Evolutionary conservation across 2,329 filamentous ascomycete species (phyloP).

Genomic region (Amesomyces nigricolor): DNA sequence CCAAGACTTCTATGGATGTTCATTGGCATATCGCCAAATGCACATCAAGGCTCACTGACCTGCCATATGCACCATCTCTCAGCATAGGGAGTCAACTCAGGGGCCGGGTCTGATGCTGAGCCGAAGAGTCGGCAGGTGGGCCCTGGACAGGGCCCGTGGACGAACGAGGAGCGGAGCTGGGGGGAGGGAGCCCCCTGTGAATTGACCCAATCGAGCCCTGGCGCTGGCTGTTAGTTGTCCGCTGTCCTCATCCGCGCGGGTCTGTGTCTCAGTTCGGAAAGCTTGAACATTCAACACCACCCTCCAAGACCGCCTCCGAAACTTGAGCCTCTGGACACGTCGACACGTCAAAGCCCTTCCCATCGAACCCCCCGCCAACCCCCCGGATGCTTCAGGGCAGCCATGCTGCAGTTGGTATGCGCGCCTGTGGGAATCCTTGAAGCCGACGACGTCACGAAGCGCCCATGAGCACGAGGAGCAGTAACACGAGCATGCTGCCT

Average conservation of each 20-base stretch:
- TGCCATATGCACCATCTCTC: neutral
- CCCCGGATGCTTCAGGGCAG: conserved; percentile 1
- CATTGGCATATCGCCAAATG: too few relatives aligned
- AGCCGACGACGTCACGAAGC: conserved; percentile 3
- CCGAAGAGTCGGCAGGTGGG: conserved; percentile 23
- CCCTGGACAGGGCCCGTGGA: neutral
- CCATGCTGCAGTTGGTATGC: conserved; percentile 18
- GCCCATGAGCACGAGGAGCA: conserved; percentile 12
- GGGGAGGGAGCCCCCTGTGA: conserved; percentile 17
- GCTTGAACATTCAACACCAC: neutral
- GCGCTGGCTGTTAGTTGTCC: conserved; percentile 19
- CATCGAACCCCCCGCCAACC: neutral
- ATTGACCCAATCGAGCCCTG: conserved; percentile 20
- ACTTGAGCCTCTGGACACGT: neutral
- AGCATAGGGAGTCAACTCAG: neutral
- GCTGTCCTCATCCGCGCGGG: conserved; percentile 15
- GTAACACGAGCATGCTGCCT: conserved; percentile 22
- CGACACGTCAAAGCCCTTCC: neutral
- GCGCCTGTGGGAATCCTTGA: conserved; percentile 5
- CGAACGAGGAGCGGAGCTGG: conserved; percentile 9
- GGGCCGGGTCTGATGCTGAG: conserved; percentile 10
- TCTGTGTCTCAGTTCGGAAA: neutral
- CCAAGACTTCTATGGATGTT: too few relatives aligned
- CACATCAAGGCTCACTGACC: too few relatives aligned
- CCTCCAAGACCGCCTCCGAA: neutral